Base-by-base conservation (phyloP, 2,329 filamentous ascomycete genomes). In the Ilyonectria destructans region DNA sequence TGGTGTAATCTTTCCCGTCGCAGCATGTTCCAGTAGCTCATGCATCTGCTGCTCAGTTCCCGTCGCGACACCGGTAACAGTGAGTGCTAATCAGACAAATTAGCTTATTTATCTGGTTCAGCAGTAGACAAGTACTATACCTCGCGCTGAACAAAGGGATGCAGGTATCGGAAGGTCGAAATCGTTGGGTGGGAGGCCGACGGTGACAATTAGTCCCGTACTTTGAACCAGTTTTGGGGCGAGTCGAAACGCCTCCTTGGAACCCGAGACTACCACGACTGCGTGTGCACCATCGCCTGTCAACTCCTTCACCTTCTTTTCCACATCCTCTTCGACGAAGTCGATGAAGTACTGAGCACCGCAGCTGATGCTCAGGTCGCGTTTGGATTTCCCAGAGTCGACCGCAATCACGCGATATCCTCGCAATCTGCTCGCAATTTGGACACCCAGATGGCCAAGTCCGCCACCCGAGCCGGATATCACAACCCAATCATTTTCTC, bases 401-500 rank as follows among this genome's bases (percentile, higher is more conserved):
- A 81, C 58, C 0, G 75, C 79, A 1, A 81, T 77, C 0, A 80
- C 75, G 0, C 74, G 68, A 6, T 71, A 69, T 0, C 65, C 67
- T 2, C 64, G 69, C 1, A 78, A 6, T 2, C 63, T 67, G 6
- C 59, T 69, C 0, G 79, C 75, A 3, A 80, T 78, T 29, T 81
- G 79, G 0, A 81, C 74, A 1, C 79, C 80, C 0, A 81, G 23
- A 19, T 81, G 80, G 0, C 79, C 79, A 5, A 81, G 69, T 0
- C 80, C 80, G 0, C 79, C 79, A 0, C 79, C 79, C 0, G 80
- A 73, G 0, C 79, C 79, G 7, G 71, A 74, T 0, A 81, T 59
- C 0, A 80, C 74, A 7, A 81, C 68, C 80, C 79, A 81, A 0
- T 79, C 78, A 0, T 69, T 69, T 1, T 23, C 57, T 0, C 15